phyloP scores from a whole-genome alignment of 352 stramenopile species.

The Achlya hypogyna region DNA sequence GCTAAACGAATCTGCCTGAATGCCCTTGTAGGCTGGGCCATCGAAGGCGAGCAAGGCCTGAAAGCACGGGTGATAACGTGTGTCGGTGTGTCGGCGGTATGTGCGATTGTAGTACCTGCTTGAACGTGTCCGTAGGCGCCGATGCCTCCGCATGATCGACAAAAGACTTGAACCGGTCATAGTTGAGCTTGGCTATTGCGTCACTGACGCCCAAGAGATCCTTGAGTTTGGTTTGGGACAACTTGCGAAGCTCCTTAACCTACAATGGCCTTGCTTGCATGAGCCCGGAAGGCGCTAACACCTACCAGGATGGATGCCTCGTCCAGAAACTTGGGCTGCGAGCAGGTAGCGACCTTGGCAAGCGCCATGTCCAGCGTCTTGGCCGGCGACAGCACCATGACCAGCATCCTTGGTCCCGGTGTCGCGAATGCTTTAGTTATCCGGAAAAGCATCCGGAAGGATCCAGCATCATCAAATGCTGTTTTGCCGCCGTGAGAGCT shows the following conservation, averaged over 20 bases:
- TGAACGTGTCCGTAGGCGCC: conserved; percentile 35
- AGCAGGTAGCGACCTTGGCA: conserved; percentile 26
- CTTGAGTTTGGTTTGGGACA: conserved; percentile 69
- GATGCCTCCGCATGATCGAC: conserved; percentile 22
- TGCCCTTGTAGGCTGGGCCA: conserved; percentile 50
- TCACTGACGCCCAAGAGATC: conserved; percentile 73
- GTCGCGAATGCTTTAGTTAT: not conserved
- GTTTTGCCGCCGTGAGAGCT: too few relatives aligned
- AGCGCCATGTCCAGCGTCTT: conserved; percentile 79
- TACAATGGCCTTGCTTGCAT: not conserved
- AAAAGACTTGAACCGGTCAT: conserved; percentile 62
- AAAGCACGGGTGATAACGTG: too few relatives aligned
- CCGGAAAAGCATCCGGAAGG: not conserved
- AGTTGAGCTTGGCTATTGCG: conserved; percentile 77
- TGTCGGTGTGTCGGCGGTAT: too few relatives aligned
- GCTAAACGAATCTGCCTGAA: conserved; percentile 29
- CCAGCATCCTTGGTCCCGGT: conserved; percentile 23
- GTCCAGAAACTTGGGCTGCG: conserved; percentile 41
- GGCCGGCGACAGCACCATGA: conserved; percentile 81
- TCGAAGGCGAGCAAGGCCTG: conserved; percentile 61
- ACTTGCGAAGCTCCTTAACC: conserved; percentile 43
- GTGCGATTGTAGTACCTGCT: conserved; percentile 28
- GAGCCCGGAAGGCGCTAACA: not conserved
- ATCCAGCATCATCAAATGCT: not conserved
- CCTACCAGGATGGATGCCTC: conserved; percentile 46